Evolutionary conservation across 169 alveolate species (phyloP), one percentile per base, ranked within the genome.

Genomic region (Plasmodium vinckei): DNA sequence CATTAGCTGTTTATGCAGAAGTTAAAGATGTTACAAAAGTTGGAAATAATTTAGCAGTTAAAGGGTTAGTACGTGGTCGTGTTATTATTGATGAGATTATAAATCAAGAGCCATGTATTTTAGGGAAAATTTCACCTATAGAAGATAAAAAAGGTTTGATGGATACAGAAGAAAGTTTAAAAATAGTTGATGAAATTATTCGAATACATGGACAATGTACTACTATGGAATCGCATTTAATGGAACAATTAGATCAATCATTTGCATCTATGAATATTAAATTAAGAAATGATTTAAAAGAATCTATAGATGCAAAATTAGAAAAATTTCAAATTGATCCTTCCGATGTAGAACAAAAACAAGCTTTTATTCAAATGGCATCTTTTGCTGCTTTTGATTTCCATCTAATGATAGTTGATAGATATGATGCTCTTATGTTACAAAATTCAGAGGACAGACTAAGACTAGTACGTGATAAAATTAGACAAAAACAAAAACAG

Each of bases 1-100:
- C 96, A 9, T 72, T 94, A 60, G 96, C 95, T 6, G 94, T 94
- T 6, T 94, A 94, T 87, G 96, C 95, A 27, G 94, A 92, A 68
- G 88, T 94, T 6, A 56, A 92, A 13, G 92, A 92, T 33, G 87
- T 87, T 59, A 82, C 90, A 13, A 89, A 94, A 69, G 93, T 92
- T 5, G 87, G 91, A 10, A 89, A 79, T 6, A 88, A 84, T 68
- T 64, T 94, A 54, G 77, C 91, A 68, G 96, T 94, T 59, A 88
- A 75, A 53, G 95, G 94, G 2, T 27, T 94, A 49, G 95, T 94
- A 44, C 79, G 93, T 33, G 96, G 96, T 0, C 72, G 96, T 57
- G 92, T 92, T 17, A 69, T 94, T 7, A 64, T 94, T n/a, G 89
- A 91, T 39, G 72, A 82, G n/a, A 92, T 94, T 23, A 64, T 94